Percentiles rank a stretch among this genome's conserved stretches.
Evolutionary conservation across 495 filamentous ascomycete species (phyloP).

Genomic region (Rusavskia elegans): DNA sequence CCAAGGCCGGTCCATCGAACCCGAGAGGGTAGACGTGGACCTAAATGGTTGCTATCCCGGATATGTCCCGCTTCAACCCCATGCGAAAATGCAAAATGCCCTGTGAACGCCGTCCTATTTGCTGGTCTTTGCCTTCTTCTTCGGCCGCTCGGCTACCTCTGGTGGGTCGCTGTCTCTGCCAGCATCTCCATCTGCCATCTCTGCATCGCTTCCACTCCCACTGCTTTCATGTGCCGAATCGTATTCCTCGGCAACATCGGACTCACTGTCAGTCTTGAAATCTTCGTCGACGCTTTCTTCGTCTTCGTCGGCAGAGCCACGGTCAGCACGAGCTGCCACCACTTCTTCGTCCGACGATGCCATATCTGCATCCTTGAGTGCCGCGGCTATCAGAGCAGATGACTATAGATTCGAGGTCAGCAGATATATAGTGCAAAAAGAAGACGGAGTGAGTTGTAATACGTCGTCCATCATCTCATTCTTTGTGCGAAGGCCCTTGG

Average conservation of each 20-base stretch:
- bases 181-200: conserved; percentile 46
- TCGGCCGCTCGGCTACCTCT: conserved; percentile 38
- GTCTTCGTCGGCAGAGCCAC: conserved; percentile 90
- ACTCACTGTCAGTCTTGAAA: conserved; percentile 81
- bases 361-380: conserved; percentile 61
- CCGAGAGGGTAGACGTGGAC: too few species aligned
- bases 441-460: conserved; percentile 13
- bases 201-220: conserved; percentile 50
- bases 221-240: conserved; percentile 82
- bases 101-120: conserved; percentile 6
- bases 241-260: conserved; percentile 91
- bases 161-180: conserved; percentile 31
- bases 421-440: not conserved
- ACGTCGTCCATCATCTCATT: conserved; percentile 78
- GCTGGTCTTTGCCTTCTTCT: conserved; percentile 51
- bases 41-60: too few species aligned
- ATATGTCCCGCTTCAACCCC: not conserved
- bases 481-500: conserved; percentile 84
- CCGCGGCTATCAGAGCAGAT: conserved; percentile 58
- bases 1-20: too few species aligned
- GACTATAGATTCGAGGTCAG: conserved; percentile 17
- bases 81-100: not conserved
- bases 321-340: conserved; percentile 47
- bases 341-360: conserved; percentile 76
- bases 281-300: conserved; percentile 91